These are phyloP conservation scores for Daldinia sp. DNA, from an alignment of 2,329 filamentous ascomycete species.

Conservation along the genomic window DNA sequence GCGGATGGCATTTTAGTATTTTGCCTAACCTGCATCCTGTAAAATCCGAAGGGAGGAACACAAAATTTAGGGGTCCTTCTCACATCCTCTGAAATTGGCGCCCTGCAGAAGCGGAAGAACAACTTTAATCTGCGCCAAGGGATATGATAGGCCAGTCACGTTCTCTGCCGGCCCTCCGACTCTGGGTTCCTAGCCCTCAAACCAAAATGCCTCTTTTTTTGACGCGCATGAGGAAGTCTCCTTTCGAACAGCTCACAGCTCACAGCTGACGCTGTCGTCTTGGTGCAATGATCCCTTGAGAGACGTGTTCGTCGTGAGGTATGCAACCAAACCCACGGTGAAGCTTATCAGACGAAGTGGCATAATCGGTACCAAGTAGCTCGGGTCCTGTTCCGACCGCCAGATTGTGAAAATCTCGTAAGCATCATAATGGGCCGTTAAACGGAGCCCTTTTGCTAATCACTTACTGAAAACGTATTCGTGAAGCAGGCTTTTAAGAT, in stretches of 20 bases:
- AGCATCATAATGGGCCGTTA: constrained; percentile 39
- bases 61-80: constrained; percentile 38
- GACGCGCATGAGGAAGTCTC: constrained; percentile 7
- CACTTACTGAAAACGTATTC: constrained; percentile 42
- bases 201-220: constrained; percentile 25
- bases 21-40: constrained; percentile 39
- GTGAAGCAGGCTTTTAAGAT: constrained; percentile 44
- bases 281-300: not conserved
- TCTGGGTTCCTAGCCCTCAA: constrained; percentile 26
- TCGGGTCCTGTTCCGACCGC: constrained; percentile 39
- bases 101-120: constrained; percentile 38
- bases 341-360: constrained; percentile 19
- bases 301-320: constrained; percentile 8
- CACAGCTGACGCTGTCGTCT: not conserved
- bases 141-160: constrained; percentile 29
- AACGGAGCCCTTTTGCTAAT: constrained; percentile 40
- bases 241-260: not conserved
- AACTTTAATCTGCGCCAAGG: constrained; percentile 40
- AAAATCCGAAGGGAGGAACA: constrained; percentile 26
- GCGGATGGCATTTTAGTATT: constrained; percentile 32
- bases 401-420: constrained; percentile 35
- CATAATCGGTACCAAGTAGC: not conserved
- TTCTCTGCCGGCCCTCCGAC: constrained; percentile 27
- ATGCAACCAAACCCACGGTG: constrained; percentile 18
- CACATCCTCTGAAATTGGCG: constrained; percentile 32